Base-by-base conservation (phyloP, 371 early-diverging fungal species). In the Haplosporangium sp. region DNA sequence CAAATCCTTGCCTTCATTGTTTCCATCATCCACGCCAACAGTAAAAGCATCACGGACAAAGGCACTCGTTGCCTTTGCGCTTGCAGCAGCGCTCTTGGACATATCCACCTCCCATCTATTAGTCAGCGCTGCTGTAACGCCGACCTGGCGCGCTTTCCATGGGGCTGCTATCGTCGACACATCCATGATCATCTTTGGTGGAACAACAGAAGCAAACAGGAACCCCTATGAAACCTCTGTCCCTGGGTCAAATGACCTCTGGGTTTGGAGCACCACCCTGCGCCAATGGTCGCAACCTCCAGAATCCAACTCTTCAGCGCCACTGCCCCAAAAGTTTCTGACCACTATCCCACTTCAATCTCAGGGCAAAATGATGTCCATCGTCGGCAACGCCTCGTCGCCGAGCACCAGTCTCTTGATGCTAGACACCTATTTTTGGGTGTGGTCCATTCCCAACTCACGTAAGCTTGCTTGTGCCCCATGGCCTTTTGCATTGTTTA, bases 131-230 rank as follows among this genome's bases (percentile, higher is more conserved):
- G 64, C 61, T 21, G 64, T 67, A 14, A 38, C 58, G 23, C 79
- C 79, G 20, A 50, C 68, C 21, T 79, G 79, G 79, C 68, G 73
- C 41, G 64, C 73, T 42, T 79, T 79, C 48, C 79, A 79, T 36
- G 79, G 73, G 13, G 79, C 79, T 14, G 79, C 79, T 4, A 68
- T 79, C 13, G 62, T 79, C 10, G 73, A 72, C 23, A 72, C 68
- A 2, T 64, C 64, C 18, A 79, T 79, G 80, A 23, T 79, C 51
- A 55, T 79, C 36, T 79, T 72, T 59, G 80, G 80, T 6, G 80
- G 80, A n/a, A 48, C 45, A 0, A 73, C 80, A n/a, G 69, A 79
- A 36, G 43, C 73, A 11, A 48, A 23, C 14, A 13, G 12, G 7
- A 65, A 29, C 23, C 80, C 80, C 16, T 72, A 65, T 36, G 62